Conservation (phyloP, 495 filamentous ascomycete genomes). For the Xylaria scruposa region DNA sequence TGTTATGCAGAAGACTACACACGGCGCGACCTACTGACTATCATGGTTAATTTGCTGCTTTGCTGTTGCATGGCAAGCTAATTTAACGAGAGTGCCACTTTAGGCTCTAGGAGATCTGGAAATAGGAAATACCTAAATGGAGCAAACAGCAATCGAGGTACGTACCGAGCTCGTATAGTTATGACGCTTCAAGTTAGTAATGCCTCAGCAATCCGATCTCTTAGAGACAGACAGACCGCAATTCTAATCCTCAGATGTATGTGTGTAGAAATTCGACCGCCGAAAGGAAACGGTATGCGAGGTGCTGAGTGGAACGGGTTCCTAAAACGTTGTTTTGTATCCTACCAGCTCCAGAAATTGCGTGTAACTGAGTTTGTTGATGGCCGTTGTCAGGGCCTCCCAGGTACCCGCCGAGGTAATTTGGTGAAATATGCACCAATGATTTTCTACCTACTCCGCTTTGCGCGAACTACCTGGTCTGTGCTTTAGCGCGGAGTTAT, state of each 20-base stretch:
- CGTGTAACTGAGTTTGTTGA: conserved; percentile 11
- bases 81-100: conserved; percentile 21
- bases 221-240: neutral
- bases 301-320: neutral
- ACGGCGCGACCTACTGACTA: conserved; percentile 4
- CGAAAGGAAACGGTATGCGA: neutral
- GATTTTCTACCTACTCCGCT: neutral
- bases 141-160: conserved; percentile 8
- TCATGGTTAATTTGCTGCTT: conserved; percentile 9
- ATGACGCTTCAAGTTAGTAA: neutral
- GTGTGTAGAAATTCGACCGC: neutral
- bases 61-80: conserved; percentile 18
- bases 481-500: neutral
- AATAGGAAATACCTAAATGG: neutral
- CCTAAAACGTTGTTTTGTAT: conserved; percentile 3
- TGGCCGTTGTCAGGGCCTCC: conserved; percentile 20
- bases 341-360: neutral
- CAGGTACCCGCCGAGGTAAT: conserved; percentile 5
- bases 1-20: neutral
- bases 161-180: conserved; percentile 5
- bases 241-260: neutral
- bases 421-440: neutral
- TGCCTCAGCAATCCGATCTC: conserved; percentile 9
- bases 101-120: conserved; percentile 9
- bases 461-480: conserved; percentile 6